phyloP scores from a whole-genome alignment of 495 filamentous ascomycete genomes.

The Ascobolus immersus region DNA sequence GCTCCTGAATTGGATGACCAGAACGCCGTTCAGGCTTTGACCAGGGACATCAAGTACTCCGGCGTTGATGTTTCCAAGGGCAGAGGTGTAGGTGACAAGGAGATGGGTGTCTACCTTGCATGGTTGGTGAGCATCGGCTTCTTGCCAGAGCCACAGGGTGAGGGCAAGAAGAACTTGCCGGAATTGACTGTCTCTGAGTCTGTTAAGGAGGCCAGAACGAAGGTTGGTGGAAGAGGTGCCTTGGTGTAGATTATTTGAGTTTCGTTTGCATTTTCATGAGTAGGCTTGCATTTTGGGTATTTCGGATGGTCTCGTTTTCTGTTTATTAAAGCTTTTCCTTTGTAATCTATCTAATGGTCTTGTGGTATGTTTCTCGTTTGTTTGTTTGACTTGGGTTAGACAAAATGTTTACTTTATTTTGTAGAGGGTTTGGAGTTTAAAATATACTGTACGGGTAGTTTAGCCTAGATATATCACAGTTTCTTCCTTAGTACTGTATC shows the following conservation, averaged over 20 bases:
- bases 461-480: no score
- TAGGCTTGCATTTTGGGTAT: no score
- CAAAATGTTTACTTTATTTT: no score
- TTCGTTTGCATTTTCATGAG: no score
- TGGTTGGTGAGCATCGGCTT: slow-evolving; percentile 52
- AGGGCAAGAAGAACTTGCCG: slow-evolving; percentile 18
- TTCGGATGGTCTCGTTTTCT: no score
- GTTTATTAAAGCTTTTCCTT: no score
- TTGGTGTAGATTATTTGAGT: slow-evolving; percentile 8
- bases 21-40: slow-evolving; percentile 40
- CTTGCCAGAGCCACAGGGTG: slow-evolving; percentile 28
- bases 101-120: slow-evolving; percentile 45
- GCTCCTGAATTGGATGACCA: slow-evolving; percentile 59
- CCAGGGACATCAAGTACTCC: slow-evolving; percentile 35
- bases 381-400: no score
- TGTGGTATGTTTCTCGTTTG: no score
- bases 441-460: no score
- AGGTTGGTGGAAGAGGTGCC: slow-evolving; percentile 12
- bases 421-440: no score
- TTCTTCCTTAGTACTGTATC: no score
- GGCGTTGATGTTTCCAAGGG: slow-evolving; percentile 37
- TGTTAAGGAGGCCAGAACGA: slow-evolving; percentile 4
- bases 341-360: no score
- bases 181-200: slow-evolving; percentile 7
- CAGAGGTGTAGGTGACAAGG: slow-evolving; percentile 36